Evolutionary conservation across 1,139 yeast species (phyloP).

Genomic region (Suhomyces bribrorum): DNA sequence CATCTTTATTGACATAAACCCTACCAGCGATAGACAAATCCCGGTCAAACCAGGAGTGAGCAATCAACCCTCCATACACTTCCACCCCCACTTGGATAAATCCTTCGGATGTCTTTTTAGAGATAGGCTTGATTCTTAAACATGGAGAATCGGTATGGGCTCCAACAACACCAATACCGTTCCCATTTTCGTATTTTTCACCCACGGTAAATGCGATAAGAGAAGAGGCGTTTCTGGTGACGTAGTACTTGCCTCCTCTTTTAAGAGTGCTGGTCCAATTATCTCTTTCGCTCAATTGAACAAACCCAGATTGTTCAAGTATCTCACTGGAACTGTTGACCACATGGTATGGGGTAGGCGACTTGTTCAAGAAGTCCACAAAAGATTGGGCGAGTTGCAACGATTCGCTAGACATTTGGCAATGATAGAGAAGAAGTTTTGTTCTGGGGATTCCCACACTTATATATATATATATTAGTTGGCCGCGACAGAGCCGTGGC

Average conservation of each 20-base stretch:
- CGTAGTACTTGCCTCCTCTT: constrained; percentile 68
- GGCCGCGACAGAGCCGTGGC: background rate
- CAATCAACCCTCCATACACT: constrained; percentile 92
- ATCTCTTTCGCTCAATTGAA: constrained; percentile 72
- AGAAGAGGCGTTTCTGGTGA: constrained; percentile 85
- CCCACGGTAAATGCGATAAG: constrained; percentile 87
- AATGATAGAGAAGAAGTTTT: no score
- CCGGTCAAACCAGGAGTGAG: constrained; percentile 92
- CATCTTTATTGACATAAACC: constrained; percentile 62
- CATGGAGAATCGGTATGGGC: constrained; percentile 98
- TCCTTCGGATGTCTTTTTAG: constrained; percentile 70
- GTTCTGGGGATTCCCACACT: no score
- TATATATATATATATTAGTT: no score
- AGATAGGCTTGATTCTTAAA: constrained; percentile 85
- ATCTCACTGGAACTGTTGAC: constrained; percentile 63
- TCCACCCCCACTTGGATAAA: constrained; percentile 92
- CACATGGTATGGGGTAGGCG: constrained; percentile 96
- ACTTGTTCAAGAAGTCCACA: constrained; percentile 73
- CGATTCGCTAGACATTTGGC: constrained; percentile 14
- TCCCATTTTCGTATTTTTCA: constrained; percentile 70
- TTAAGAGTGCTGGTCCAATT: constrained; percentile 63
- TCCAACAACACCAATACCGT: constrained; percentile 85
- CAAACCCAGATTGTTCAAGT: constrained; percentile 63
- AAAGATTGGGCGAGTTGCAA: constrained; percentile 56
- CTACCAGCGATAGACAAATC: constrained; percentile 92